phyloP scores from a whole-genome alignment of 2,329 filamentous ascomycete species.

The Colletotrichum sp. region DNA sequence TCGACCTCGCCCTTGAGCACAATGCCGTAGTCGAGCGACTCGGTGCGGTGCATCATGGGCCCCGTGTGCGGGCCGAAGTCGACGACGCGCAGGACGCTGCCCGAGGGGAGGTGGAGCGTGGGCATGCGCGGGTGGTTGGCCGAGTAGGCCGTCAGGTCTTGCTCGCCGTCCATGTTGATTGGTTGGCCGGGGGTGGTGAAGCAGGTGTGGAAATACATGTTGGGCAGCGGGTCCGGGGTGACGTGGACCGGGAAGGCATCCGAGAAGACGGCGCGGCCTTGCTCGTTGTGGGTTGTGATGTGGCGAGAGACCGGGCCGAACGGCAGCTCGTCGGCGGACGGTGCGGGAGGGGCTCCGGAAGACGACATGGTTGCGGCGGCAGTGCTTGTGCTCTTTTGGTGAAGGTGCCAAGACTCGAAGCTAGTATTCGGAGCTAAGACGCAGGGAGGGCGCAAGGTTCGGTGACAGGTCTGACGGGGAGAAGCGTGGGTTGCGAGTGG shows the following conservation, averaged over 20 bases:
- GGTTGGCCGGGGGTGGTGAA: constrained; percentile 23
- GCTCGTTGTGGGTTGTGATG: constrained; percentile 30
- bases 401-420: not conserved
- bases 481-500: not conserved
- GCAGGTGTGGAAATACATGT: constrained; percentile 26
- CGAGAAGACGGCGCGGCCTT: constrained; percentile 29
- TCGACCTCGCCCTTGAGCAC: constrained; percentile 51
- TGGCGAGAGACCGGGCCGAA: constrained; percentile 13
- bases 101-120: constrained; percentile 13
- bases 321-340: constrained; percentile 1
- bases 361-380: not conserved
- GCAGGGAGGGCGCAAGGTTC: not conserved
- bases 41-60: constrained; percentile 47
- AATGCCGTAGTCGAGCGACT: constrained; percentile 50
- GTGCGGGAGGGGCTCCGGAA: not conserved
- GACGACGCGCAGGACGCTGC: constrained; percentile 19
- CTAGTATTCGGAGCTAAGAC: not conserved
- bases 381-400: not conserved
- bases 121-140: constrained; percentile 19
- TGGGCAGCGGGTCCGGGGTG: constrained; percentile 10
- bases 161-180: constrained; percentile 13
- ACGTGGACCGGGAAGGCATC: constrained; percentile 21
- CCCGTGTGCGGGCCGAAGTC: constrained; percentile 20
- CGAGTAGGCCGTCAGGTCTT: constrained; percentile 13
- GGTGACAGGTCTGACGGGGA: not conserved